Percentiles rank a stretch among this genome's conserved stretches.
Conservation (phyloP, 768 basidiomycete species). For the Mrakia blollopis region DNA sequence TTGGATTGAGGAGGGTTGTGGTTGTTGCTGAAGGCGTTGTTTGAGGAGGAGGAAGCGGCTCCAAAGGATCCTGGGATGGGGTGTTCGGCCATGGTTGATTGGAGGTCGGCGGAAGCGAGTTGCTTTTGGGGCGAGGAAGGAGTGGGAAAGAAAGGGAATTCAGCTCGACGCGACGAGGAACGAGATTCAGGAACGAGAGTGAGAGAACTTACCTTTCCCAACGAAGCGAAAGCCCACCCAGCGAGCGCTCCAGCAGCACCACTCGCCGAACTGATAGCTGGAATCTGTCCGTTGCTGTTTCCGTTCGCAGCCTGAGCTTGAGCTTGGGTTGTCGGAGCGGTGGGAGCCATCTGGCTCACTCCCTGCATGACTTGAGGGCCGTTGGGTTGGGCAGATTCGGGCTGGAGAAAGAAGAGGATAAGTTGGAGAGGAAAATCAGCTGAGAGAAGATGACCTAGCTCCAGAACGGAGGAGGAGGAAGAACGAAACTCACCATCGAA, state of each 20-base stretch:
- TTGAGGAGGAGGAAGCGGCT: conserved; percentile 38
- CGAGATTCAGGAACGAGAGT: not conserved
- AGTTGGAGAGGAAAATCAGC: not conserved
- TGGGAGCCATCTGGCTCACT: conserved; percentile 35
- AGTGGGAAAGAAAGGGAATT: not conserved
- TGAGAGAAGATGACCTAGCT: not conserved
- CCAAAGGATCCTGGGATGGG: conserved; percentile 39
- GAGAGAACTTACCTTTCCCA: conserved; percentile 66
- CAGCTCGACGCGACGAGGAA: not conserved
- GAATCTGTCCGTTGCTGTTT: conserved; percentile 37
- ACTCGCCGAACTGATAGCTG: conserved; percentile 64
- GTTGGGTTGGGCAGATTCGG: conserved; percentile 51
- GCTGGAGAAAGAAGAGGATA: conserved; percentile 46
- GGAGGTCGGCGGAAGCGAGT: conserved; percentile 69
- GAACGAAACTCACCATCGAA: conserved; percentile 64
- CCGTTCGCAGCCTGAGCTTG: conserved; percentile 33
- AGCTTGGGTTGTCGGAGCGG: conserved; percentile 41
- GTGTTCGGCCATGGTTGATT: conserved; percentile 50
- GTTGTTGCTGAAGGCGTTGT: conserved; percentile 16
- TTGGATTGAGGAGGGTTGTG: conserved; percentile 19
- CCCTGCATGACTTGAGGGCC: not conserved
- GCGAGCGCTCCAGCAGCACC: conserved; percentile 88
- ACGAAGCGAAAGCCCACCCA: conserved; percentile 90
- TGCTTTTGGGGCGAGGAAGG: conserved; percentile 42
- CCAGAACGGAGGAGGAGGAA: not conserved